Conservation (phyloP, 768 basidiomycete species). For the Pleurotus eryngii region DNA sequence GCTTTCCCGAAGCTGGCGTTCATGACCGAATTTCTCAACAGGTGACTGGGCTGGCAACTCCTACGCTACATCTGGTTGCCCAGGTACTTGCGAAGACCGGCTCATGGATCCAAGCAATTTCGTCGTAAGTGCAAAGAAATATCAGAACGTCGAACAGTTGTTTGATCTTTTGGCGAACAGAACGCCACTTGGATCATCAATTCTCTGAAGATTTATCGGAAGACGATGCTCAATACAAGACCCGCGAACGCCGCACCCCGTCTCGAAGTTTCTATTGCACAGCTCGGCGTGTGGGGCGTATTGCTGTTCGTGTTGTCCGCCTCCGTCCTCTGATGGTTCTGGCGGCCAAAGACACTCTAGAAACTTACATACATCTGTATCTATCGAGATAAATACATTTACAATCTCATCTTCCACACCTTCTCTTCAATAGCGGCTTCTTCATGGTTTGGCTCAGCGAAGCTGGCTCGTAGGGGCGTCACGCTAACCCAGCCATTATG, state of each 20-base stretch:
- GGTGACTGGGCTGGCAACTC: conserved; percentile 86
- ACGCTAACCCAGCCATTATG: conserved; percentile 68
- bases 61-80: conserved; percentile 69
- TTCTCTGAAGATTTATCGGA: conserved; percentile 69
- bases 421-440: conserved; percentile 29
- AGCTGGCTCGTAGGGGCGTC: conserved; percentile 73
- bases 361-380: background rate
- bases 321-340: too few relatives aligned
- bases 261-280: background rate
- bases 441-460: conserved; percentile 54
- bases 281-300: background rate
- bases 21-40: conserved; percentile 21
- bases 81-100: conserved; percentile 64
- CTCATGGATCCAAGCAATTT: conserved; percentile 72
- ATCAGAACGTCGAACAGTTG: background rate
- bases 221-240: conserved; percentile 39
- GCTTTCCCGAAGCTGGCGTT: background rate
- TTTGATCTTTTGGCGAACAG: conserved; percentile 29
- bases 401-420: conserved; percentile 60
- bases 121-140: conserved; percentile 41
- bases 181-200: conserved; percentile 84
- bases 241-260: background rate
- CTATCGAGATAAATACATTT: conserved; percentile 14
- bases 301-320: background rate
- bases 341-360: too few relatives aligned